Base-by-base conservation (phyloP, 2,329 filamentous ascomycete genomes). In the Xylariomycetidae sp. region DNA sequence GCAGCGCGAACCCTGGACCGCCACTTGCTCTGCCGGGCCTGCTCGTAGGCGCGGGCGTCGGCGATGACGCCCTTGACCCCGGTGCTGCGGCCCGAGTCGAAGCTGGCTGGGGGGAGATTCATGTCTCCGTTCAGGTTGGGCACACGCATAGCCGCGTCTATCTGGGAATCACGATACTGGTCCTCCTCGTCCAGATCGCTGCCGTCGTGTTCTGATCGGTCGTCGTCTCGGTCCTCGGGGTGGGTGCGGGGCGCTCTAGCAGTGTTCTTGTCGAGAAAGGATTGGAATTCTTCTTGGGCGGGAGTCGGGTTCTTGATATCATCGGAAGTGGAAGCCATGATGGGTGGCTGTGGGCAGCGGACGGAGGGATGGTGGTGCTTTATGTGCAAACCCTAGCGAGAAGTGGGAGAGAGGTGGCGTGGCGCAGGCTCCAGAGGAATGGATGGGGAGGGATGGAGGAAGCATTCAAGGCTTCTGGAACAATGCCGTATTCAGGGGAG, bases 31-130 rank as follows among this genome's bases (percentile, higher is more conserved):
- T 70, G 70, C 46, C 72, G 70, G 10, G 83, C 82, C 50, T 76
- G 70, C 62, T 87, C 82, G 59, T 83, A 90, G 51, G 80, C 79
- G 51, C 85, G 74, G 23, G 86, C 86, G 56, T 92, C 86, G 49
- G 85, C 84, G 53, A 92, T 90, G 59, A 92, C 86, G 42, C 86
- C 86, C 67, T 90, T 90, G 47, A 88, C 85, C 29, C 86, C 86
- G 3, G 85, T 90, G 47, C 85, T 80, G 45, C 78, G 74, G 37
- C 82, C 80, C 33, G 67, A 77, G 57, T 85, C 77, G 51, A 82
- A 82, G 36, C 69, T 72, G 10, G 67, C 66, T 8, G 76, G 77
- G 11, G 78, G 78, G 40, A 85, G 74, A 53, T 71, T 73, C 51
- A 85, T 60, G 37, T 67, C 68, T 38, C 49, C 49, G 40, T 40